A percentile compares a stretch with the other conserved stretches of the same genome.
phyloP scores from a whole-genome alignment of 345 rosid species.

The Melastoma malabathricum region DNA sequence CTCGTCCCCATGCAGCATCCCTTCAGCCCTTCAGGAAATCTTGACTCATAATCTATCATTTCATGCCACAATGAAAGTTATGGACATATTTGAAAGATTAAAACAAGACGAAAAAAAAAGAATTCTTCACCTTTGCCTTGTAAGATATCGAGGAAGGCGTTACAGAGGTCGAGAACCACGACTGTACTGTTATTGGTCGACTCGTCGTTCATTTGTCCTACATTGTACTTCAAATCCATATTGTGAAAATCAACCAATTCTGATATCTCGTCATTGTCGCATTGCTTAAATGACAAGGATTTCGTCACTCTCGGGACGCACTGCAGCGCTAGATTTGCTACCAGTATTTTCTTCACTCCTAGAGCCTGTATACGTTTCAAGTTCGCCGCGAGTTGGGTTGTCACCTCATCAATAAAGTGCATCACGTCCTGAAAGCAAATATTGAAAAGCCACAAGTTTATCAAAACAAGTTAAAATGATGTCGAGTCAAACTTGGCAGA shows the following conservation, averaged over 20 bases:
- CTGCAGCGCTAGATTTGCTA: constrained; percentile 14
- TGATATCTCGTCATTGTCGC: constrained; percentile 5
- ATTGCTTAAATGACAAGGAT: constrained; percentile 8
- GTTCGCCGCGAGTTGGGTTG: constrained; percentile 17
- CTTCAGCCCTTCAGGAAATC: background rate
- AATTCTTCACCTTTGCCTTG: no score
- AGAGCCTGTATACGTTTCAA: constrained; percentile 19
- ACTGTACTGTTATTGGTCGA: constrained; percentile 12
- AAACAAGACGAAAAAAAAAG: no score
- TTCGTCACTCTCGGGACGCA: constrained; percentile 24
- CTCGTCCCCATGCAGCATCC: constrained; percentile 5
- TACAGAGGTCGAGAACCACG: constrained; percentile 23
- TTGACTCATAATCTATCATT: constrained; percentile 4
- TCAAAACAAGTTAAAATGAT: background rate
- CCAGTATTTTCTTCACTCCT: constrained; percentile 34
- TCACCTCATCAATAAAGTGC: constrained; percentile 15
- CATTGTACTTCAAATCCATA: constrained; percentile 10
- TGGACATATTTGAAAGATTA: no score
- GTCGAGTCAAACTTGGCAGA: no score
- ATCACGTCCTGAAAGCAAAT: constrained; percentile 19
- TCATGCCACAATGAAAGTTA: no score
- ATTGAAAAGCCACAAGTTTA: no score
- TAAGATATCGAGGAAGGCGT: constrained; percentile 12
- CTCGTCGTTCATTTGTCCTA: constrained; percentile 18
- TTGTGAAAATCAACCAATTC: constrained; percentile 21